Evolutionary conservation across 495 filamentous ascomycete genomes (phyloP), one percentile per base, ranked within the genome.

Genomic region (Elasticomyces elasticus): DNA sequence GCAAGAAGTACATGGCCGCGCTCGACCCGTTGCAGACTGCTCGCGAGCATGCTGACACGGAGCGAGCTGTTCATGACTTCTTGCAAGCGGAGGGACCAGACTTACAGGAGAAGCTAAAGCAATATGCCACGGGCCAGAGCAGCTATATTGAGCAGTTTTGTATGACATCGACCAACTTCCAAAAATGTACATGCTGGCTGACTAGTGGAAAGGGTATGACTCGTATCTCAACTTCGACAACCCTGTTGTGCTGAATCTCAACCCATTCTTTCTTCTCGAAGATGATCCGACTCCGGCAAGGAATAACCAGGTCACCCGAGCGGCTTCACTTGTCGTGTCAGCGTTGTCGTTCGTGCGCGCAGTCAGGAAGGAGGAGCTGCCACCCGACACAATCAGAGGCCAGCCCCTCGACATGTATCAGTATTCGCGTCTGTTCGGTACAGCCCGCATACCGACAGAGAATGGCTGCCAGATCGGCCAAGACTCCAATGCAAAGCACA

Each of bases 171-270:
- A n/a, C n/a, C n/a, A n/a, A n/a, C n/a, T n/a, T n/a, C n/a, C n/a
- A n/a, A n/a, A n/a, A n/a, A n/a, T n/a, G n/a, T n/a, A n/a, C n/a
- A n/a, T n/a, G n/a, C n/a, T n/a, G n/a, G n/a, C n/a, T n/a, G n/a
- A n/a, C n/a, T n/a, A n/a, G n/a, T n/a, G n/a, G n/a, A n/a, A n/a
- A 97, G 91, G 92, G 92, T 98, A 97, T 64, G 92, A 98, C 67
- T 97, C 92, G 27, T 98, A 96, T 65, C 74, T 97, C 44, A 97
- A 97, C 67, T 98, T 85, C 65, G 92, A 98, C 69, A 98, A 95
- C 65, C 89, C 92, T 12, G 92, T 98, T 31, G 92, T 98, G 40
- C 77, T 98, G 50, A 97, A 98, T 71, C 73, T 98, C 57, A 98
- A 98, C 62, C 92, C 92, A 0, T 98, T 98, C 72, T 98, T 98